Evolutionary conservation across 1,139 yeast genomes (phyloP).

Genomic region (Suhomyces terraborum): DNA sequence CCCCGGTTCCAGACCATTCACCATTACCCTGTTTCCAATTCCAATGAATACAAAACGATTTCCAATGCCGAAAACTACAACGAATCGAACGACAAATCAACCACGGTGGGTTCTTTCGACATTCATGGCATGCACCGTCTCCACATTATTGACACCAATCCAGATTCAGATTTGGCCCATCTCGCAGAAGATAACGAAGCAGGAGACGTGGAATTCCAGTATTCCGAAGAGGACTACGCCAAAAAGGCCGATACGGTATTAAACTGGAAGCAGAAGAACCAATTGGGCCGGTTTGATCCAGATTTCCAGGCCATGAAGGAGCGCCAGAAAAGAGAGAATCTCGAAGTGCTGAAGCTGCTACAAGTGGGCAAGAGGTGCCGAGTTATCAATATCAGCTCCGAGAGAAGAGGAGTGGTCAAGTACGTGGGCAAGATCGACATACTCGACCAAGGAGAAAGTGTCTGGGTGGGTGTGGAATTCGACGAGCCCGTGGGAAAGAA

Average conservation of each 20-base stretch:
- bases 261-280: conserved; percentile 69
- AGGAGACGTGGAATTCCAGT: conserved; percentile 46
- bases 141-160: conserved; percentile 57
- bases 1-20: conserved; percentile 58
- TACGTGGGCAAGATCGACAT: conserved; percentile 69
- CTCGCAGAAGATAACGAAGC: conserved; percentile 42
- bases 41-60: conserved; percentile 35
- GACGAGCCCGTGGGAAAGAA: conserved; percentile 54
- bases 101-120: conserved; percentile 24
- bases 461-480: conserved; percentile 53
- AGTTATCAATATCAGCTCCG: conserved; percentile 47
- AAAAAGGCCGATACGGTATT: conserved; percentile 63
- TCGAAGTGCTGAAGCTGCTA: conserved; percentile 25
- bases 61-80: conserved; percentile 23
- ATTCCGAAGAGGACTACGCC: conserved; percentile 70
- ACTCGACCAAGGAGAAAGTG: conserved; percentile 46
- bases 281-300: conserved; percentile 75
- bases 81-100: conserved; percentile 19
- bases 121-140: conserved; percentile 46
- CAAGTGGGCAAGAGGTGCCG: conserved; percentile 45
- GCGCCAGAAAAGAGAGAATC: conserved; percentile 26
- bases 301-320: conserved; percentile 34
- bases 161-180: conserved; percentile 48
- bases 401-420: conserved; percentile 66
- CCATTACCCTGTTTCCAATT: conserved; percentile 46